Evolutionary conservation across 371 early-diverging fungal genomes (phyloP).

Genomic region (Actinomucor elegans): DNA sequence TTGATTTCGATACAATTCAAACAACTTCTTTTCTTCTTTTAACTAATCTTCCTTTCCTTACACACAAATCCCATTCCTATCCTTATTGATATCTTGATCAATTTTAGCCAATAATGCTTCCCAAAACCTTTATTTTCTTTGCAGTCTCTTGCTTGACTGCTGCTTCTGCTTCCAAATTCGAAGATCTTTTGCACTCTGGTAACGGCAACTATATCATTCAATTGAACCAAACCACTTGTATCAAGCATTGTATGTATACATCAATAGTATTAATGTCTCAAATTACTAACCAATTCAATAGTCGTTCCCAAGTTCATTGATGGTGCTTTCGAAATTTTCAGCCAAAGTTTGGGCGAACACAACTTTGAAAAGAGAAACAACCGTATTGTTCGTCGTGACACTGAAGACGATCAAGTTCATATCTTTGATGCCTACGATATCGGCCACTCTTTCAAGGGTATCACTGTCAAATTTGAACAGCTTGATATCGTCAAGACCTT

Average conservation of each 20-base stretch:
- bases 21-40: neutral
- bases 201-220: slow-evolving; percentile 38
- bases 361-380: slow-evolving; percentile 13
- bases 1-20: neutral
- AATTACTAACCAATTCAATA: slow-evolving; percentile 6
- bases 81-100: neutral
- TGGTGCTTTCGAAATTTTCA: slow-evolving; percentile 20
- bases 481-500: slow-evolving; percentile 17
- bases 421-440: slow-evolving; percentile 33
- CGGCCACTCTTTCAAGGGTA: slow-evolving; percentile 31
- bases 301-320: slow-evolving; percentile 36
- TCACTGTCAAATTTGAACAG: slow-evolving; percentile 33
- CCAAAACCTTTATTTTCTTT: slow-evolving; percentile 11
- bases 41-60: neutral
- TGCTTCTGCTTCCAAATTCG: slow-evolving; percentile 7
- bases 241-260: slow-evolving; percentile 31
- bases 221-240: slow-evolving; percentile 20
- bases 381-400: slow-evolving; percentile 19
- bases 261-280: too few species aligned
- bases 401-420: slow-evolving; percentile 22
- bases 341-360: slow-evolving; percentile 2
- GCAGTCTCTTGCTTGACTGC: slow-evolving; percentile 8
- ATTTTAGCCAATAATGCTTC: neutral
- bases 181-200: slow-evolving; percentile 5
- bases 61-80: neutral